Evolutionary conservation across 139 green algal species (phyloP).

Genomic region (Eudorina sp.): DNA sequence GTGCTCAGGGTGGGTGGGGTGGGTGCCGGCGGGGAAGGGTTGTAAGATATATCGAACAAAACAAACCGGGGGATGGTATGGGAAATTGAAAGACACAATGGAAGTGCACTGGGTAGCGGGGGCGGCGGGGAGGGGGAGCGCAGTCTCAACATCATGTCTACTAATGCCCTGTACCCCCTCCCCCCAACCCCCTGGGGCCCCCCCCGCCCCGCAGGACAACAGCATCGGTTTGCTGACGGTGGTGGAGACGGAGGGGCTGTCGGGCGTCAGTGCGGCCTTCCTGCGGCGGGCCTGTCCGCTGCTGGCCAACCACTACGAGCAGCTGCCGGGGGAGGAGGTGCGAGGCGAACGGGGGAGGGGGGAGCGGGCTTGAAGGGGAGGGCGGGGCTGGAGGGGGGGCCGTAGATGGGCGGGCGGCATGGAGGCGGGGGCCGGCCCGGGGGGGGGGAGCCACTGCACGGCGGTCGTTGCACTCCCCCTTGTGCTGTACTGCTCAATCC

Average conservation of each 20-base stretch:
- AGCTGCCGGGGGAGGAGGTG: conserved; percentile 38
- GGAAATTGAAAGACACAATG: too few relatives aligned
- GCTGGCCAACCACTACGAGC: conserved; percentile 50
- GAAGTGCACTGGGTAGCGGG: too few relatives aligned
- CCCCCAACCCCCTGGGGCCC: neutral
- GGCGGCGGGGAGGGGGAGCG: neutral
- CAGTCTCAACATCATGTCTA: too few relatives aligned
- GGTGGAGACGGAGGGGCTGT: conserved; percentile 56
- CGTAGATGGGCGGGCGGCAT: too few relatives aligned
- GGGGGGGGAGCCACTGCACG: too few relatives aligned
- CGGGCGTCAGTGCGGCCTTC: conserved; percentile 54
- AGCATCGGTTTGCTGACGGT: neutral
- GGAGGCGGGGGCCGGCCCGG: too few relatives aligned
- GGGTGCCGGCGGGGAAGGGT: too few relatives aligned
- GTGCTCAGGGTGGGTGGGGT: neutral
- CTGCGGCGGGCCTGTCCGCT: conserved; percentile 30
- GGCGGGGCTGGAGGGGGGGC: too few relatives aligned
- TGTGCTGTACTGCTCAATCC: neutral
- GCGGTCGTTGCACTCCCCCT: too few relatives aligned
- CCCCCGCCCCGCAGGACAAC: neutral
- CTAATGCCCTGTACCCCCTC: neutral
- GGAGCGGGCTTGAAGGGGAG: too few relatives aligned
- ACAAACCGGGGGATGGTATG: too few relatives aligned
- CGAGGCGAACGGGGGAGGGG: neutral
- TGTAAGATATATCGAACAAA: too few relatives aligned